Evolutionary conservation across 305 asterid genomes (phyloP).

Genomic region (Fraxinus xanthoxyloides): DNA sequence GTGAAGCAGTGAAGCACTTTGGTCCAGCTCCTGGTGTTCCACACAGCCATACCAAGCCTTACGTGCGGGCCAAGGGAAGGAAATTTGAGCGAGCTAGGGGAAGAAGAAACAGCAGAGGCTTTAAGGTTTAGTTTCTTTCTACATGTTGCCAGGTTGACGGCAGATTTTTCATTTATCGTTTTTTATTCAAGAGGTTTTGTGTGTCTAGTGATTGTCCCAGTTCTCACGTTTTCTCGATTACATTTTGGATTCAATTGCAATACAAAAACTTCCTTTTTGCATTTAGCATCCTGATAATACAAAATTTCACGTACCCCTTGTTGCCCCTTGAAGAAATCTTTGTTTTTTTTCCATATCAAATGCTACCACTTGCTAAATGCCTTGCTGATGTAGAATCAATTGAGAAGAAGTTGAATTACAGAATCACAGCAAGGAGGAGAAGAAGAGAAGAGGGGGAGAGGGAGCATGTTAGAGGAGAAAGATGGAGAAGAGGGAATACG

Average conservation of each 20-base stretch:
- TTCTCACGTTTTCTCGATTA: background rate
- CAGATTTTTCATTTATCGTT: background rate
- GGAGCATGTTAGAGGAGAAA: too few relatives aligned
- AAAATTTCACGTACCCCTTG: background rate
- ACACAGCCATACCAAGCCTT: conserved; percentile 27
- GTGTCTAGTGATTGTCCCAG: background rate
- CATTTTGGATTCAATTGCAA: background rate
- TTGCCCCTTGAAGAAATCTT: background rate
- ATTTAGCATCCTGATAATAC: background rate
- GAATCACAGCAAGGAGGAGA: too few relatives aligned
- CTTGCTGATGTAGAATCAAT: too few relatives aligned
- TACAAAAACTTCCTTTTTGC: background rate
- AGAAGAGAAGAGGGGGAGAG: too few relatives aligned
- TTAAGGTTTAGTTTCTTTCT: conserved; percentile 17
- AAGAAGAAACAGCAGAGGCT: conserved; percentile 21
- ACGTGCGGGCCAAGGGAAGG: conserved; percentile 27
- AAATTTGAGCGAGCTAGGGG: conserved; percentile 25
- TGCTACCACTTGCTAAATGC: too few relatives aligned
- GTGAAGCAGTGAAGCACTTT: conserved; percentile 30
- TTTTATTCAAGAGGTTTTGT: background rate
- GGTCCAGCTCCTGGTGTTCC: conserved; percentile 31
- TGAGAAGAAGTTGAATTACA: too few relatives aligned
- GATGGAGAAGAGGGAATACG: too few relatives aligned
- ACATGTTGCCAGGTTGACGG: background rate
- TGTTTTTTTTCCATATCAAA: too few relatives aligned